Evolutionary conservation across 164 flowering plant species (phyloP).

Genomic region (Macadamia tetraphylla): DNA sequence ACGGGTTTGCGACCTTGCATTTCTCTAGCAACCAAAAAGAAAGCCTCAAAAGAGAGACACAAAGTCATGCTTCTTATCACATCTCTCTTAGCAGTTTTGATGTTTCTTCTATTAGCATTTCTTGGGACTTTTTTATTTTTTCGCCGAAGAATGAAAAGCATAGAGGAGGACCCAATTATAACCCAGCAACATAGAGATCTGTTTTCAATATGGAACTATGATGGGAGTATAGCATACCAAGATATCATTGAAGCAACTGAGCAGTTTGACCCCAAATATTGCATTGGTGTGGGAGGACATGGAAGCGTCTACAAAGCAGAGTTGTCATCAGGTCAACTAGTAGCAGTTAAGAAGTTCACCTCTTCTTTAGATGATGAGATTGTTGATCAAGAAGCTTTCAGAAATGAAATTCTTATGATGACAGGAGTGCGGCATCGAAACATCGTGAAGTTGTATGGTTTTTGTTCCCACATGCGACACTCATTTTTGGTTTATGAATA

Average conservation of each 20-base stretch:
- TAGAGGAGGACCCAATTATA: not conserved
- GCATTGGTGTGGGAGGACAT: slow-evolving; percentile 11
- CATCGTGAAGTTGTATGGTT: not conserved
- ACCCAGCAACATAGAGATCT: not conserved
- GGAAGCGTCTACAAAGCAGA: slow-evolving; percentile 10
- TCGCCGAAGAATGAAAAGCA: not conserved
- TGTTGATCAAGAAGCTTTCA: not conserved
- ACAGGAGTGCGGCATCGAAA: not conserved
- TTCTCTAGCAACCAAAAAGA: too few relatives aligned
- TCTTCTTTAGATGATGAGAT: not conserved
- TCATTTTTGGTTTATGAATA: slow-evolving; percentile 1
- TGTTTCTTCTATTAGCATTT: not conserved
- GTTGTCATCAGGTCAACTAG: not conserved
- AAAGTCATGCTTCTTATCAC: not conserved
- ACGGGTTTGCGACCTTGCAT: slow-evolving; percentile 3
- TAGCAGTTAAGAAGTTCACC: slow-evolving; percentile 14
- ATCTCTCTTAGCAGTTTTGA: not conserved
- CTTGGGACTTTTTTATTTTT: not conserved
- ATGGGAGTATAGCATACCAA: not conserved
- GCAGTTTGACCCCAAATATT: slow-evolving; percentile 3
- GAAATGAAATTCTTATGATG: slow-evolving; percentile 1
- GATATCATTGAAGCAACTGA: slow-evolving; percentile 6
- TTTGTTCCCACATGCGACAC: not conserved
- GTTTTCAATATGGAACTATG: not conserved
- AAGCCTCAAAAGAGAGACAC: too few relatives aligned